Evolutionary conservation across 306 rosid genomes (phyloP).

Genomic region (Corylus heterophylla): DNA sequence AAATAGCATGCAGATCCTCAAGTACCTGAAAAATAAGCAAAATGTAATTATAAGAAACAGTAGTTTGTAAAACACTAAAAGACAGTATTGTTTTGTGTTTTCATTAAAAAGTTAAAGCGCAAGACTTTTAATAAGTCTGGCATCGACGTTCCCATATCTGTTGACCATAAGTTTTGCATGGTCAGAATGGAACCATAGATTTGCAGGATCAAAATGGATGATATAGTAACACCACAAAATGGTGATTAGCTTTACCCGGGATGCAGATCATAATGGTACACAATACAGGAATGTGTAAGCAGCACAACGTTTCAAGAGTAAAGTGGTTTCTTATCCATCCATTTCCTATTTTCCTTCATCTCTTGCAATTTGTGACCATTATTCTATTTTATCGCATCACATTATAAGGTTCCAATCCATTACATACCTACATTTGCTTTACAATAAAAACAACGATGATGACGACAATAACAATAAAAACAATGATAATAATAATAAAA

Average conservation of each 20-base stretch:
- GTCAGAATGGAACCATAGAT: background rate
- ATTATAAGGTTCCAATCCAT: background rate
- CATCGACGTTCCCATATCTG: background rate
- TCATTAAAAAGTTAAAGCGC: background rate
- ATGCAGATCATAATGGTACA: background rate
- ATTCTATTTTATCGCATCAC: background rate
- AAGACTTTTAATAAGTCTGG: background rate
- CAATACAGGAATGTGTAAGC: background rate
- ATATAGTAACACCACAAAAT: background rate
- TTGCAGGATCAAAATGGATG: background rate
- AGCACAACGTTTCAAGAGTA: background rate
- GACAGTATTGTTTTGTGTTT: background rate
- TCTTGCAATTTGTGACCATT: background rate
- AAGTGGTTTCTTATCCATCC: background rate
- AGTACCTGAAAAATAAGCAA: conserved; percentile 56
- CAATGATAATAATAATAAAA: background rate
- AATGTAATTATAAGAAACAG: conserved; percentile 21
- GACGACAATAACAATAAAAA: background rate
- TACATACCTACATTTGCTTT: background rate
- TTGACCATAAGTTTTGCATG: background rate
- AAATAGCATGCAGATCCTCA: conserved; percentile 79
- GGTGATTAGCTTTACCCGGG: background rate
- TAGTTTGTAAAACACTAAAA: background rate
- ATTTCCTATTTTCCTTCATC: background rate
- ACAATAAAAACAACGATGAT: background rate